These are phyloP conservation scores for Sordariomycetes sp. DNA, from an alignment of 2,329 filamentous ascomycete species.

Conservation along the genomic window DNA sequence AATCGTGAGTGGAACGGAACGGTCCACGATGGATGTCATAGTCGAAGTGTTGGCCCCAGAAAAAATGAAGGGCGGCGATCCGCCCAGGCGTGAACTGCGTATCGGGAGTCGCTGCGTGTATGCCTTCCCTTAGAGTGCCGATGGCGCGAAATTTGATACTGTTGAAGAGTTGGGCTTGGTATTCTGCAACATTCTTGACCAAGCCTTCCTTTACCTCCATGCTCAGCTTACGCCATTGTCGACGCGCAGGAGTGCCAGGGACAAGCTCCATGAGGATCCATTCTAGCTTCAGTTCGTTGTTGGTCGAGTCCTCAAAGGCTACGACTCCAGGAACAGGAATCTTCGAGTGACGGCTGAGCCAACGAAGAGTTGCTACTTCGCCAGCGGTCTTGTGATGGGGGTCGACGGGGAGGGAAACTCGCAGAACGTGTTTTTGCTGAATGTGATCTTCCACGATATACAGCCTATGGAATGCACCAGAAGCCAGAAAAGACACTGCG, in stretches of 20 bases:
- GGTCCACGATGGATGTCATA: conserved; percentile 25
- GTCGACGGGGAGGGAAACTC: conserved; percentile 22
- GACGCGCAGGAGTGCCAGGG: conserved; percentile 12
- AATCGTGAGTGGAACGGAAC: conserved; percentile 26
- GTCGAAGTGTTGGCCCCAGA: conserved; percentile 17
- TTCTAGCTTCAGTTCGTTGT: conserved; percentile 27
- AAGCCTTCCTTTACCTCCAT: conserved; percentile 17
- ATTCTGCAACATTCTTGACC: background rate
- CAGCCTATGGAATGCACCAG: too few relatives aligned
- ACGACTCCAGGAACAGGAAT: conserved; percentile 19
- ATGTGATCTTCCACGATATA: too few relatives aligned
- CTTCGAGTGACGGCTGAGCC: conserved; percentile 16
- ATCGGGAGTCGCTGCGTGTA: background rate
- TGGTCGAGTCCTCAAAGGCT: conserved; percentile 17
- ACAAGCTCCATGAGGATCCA: conserved; percentile 28
- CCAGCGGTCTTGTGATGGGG: conserved; percentile 21
- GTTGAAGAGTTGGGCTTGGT: background rate
- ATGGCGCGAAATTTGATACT: background rate
- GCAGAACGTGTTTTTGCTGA: too few relatives aligned
- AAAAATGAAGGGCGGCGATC: conserved; percentile 22
- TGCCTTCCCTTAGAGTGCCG: background rate
- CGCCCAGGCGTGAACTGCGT: conserved; percentile 9
- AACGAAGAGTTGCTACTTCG: conserved; percentile 17
- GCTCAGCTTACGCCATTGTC: conserved; percentile 16
- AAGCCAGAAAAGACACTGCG: too few relatives aligned